These are phyloP conservation scores for Xylaria telfairii DNA, from an alignment of 495 filamentous ascomycete species.

Conservation along the genomic window DNA sequence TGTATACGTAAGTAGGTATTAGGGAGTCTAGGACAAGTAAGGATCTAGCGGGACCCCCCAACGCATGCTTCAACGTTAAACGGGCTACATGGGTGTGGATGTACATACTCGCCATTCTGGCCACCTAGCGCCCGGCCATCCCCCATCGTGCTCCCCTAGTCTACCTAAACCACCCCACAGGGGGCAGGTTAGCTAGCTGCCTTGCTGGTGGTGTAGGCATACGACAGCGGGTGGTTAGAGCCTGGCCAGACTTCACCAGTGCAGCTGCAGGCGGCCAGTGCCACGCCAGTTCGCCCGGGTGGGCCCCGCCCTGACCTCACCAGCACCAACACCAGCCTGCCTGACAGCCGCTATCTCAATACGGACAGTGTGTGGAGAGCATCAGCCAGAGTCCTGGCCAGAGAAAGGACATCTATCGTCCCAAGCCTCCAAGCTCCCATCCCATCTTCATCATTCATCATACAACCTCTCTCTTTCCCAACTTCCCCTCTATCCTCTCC, in stretches of 20 bases:
- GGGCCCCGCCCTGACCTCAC: conserved; percentile 29
- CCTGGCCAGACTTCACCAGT: neutral
- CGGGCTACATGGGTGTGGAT: neutral
- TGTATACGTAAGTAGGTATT: too few species aligned
- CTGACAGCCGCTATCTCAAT: conserved; percentile 15
- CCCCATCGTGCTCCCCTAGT: neutral
- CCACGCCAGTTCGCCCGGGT: conserved; percentile 6
- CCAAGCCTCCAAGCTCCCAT: conserved; percentile 36
- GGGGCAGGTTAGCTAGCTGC: neutral
- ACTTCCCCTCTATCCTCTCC: conserved; percentile 34
- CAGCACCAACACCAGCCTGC: too few species aligned
- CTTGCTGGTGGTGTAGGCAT: too few species aligned
- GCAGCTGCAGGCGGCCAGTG: conserved; percentile 5
- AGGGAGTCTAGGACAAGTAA: neutral
- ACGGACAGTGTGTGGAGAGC: conserved; percentile 21
- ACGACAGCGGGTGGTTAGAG: neutral
- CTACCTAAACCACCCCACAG: too few species aligned
- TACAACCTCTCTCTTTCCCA: conserved; percentile 42
- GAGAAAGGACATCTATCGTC: conserved; percentile 34
- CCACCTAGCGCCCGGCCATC: neutral
- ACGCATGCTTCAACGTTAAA: conserved; percentile 1
- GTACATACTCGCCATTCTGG: neutral
- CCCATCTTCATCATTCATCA: conserved; percentile 30
- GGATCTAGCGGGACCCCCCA: neutral
- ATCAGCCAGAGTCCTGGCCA: conserved; percentile 5